Evolutionary conservation across 2,329 filamentous ascomycete genomes (phyloP), one percentile per base, ranked within the genome.

Genomic region (Setomelanomma holmii): DNA sequence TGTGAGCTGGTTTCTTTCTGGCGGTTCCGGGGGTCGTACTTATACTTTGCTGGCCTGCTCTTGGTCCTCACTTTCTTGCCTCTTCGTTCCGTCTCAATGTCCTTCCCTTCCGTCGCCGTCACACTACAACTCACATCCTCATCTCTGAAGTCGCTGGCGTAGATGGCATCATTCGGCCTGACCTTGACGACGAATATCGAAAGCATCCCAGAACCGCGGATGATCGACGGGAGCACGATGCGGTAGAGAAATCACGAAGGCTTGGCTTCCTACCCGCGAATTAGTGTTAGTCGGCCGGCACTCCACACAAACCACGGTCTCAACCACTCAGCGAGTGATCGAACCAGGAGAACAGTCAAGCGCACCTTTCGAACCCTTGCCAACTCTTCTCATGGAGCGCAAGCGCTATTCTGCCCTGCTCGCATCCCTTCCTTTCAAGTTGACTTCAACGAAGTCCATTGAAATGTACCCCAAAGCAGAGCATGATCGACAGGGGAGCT

Each of bases 211-310:
- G 36, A 43, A 47, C 12, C 46, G 57, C 57, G 51, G 52, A 45
- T 22, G 63, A 63, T 62, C 58, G 60, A 47, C 56, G 64, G 61
- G 56, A 53, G 55, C n/a, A n/a, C n/a, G n/a, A n/a, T n/a, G n/a
- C n/a, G n/a, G n/a, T n/a, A n/a, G n/a, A n/a, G n/a, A n/a, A n/a
- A n/a, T n/a, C n/a, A n/a, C n/a, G n/a, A n/a, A n/a, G n/a, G n/a
- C n/a, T n/a, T n/a, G n/a, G n/a, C n/a, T n/a, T n/a, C n/a, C n/a
- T n/a, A n/a, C n/a, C n/a, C n/a, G n/a, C n/a, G n/a, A n/a, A n/a
- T n/a, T n/a, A n/a, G n/a, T n/a, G n/a, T n/a, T n/a, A n/a, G n/a
- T n/a, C n/a, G n/a, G n/a, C n/a, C n/a, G n/a, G n/a, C n/a, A n/a
- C n/a, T n/a, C n/a, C n/a, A n/a, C n/a, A n/a, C n/a, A n/a, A n/a